Evolutionary conservation across 768 basidiomycete species (phyloP).

Genomic region (Rhodotorula diobovata): DNA sequence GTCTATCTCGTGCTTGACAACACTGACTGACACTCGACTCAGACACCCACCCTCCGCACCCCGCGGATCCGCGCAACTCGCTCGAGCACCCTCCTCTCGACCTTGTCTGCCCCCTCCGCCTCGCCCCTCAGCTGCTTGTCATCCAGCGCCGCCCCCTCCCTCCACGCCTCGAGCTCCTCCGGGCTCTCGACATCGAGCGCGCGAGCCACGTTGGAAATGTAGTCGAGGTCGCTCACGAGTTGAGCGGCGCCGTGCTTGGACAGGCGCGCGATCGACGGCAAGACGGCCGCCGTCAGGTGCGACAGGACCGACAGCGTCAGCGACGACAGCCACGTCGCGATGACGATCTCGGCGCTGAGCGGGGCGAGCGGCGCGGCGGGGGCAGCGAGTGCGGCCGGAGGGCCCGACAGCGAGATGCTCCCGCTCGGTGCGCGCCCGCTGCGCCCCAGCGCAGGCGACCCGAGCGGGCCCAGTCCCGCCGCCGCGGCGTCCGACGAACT

Average conservation of each 20-base stretch:
- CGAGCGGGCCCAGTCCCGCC: conserved; percentile 44
- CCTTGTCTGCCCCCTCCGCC: conserved; percentile 1
- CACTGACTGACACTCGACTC: background rate
- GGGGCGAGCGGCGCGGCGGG: background rate
- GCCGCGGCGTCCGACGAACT: conserved; percentile 4
- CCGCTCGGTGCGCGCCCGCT: conserved; percentile 39
- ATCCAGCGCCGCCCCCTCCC: conserved; percentile 55
- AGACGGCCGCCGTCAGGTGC: conserved; percentile 63
- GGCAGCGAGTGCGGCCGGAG: conserved; percentile 15
- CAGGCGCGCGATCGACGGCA: conserved; percentile 66
- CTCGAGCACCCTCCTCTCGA: conserved; percentile 21
- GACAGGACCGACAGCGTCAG: conserved; percentile 74
- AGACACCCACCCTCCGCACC: background rate
- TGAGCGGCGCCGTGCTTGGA: conserved; percentile 70
- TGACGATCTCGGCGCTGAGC: conserved; percentile 71
- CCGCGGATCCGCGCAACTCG: conserved; percentile 26
- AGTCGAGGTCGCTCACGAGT: conserved; percentile 77
- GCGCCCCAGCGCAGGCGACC: conserved; percentile 48
- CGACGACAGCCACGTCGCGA: conserved; percentile 85
- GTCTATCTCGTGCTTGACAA: no score
- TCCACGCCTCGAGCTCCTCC: conserved; percentile 74
- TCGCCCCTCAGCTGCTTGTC: conserved; percentile 10
- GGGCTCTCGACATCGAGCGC: conserved; percentile 79
- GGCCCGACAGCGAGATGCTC: background rate
- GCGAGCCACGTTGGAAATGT: conserved; percentile 81